phyloP scores from a whole-genome alignment of 2,329 filamentous ascomycete genomes.

The Eutypa lata region DNA sequence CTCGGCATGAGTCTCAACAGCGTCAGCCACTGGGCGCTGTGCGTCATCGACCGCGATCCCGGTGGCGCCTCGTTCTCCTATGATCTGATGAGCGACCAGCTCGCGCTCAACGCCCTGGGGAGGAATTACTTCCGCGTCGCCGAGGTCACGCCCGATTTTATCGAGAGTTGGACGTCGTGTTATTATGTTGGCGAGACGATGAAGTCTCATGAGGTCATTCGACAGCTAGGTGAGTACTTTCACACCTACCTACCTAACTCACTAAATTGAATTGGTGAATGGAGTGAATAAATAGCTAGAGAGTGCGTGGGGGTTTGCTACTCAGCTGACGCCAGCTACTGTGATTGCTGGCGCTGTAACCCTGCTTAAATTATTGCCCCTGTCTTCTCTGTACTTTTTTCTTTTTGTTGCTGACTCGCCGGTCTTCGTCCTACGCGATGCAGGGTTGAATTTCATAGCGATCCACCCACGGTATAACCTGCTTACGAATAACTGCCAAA shows the following conservation, averaged over 20 bases:
- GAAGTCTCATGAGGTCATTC: conserved; percentile 26
- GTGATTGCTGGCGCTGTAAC: too few species aligned
- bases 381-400: too few species aligned
- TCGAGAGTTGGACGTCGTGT: conserved; percentile 26
- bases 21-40: conserved; percentile 27
- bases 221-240: conserved; percentile 22
- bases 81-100: conserved; percentile 29
- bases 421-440: not conserved
- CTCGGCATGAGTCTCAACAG: conserved; percentile 27
- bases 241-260: not conserved
- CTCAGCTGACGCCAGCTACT: too few species aligned
- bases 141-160: conserved; percentile 25
- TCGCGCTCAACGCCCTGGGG: conserved; percentile 21
- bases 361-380: too few species aligned
- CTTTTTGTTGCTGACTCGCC: not conserved
- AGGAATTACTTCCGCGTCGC: conserved; percentile 26
- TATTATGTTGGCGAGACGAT: conserved; percentile 32
- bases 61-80: conserved; percentile 22
- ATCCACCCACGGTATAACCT: conserved; percentile 29
- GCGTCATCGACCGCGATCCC: conserved; percentile 22
- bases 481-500: conserved; percentile 29
- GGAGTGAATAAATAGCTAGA: too few species aligned
- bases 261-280: not conserved
- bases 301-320: too few species aligned
- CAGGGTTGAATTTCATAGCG: conserved; percentile 23